Evolutionary conservation across 2,329 filamentous ascomycete species (phyloP), one percentile per base, ranked within the genome.

Genomic region (Diaporthe aspalathi): DNA sequence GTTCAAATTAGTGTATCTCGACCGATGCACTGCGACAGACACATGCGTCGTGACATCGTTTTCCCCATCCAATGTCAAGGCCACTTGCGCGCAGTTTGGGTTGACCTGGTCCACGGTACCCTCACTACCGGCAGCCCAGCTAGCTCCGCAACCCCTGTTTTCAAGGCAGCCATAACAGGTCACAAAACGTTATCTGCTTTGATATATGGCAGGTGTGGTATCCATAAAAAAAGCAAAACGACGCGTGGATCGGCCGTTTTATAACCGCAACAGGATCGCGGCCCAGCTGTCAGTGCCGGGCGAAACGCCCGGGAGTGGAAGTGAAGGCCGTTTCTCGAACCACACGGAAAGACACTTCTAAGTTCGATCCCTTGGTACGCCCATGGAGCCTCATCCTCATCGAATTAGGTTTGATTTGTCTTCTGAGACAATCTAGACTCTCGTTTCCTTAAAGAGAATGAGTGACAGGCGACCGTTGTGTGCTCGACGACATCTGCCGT

Each of bases 201-300:
- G 1, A 2, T 49, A 47, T 63, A 63, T 12, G 60, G 12, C 8
- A 50, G n/a, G 14, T 12, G 43, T 24, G n/a, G 20, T 45, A 43
- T 40, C 22, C 43, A n/a, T 24, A 20, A 29, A 16, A 65, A 49
- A 65, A 35, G 60, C 60, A 63, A 50, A 50, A 50, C 45, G 43
- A 38, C 60, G n/a, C 45, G 29, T 38, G 29, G 45, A 65, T 65
- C 60, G 45, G 60, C 60, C 60, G 60, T 65, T 65, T 65, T 49
- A 65, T 38, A 16, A 50, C 60, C 60, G 45, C 60, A 65, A 65
- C 60, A 65, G 60, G 60, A 65, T 38, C 45, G 12, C 20, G 20
- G 14, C n/a, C 45, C 22, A 65, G 60, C 43, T 65, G 60, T 65
- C 60, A 65, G 20, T 24, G 60, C 38, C 45, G 60, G 60, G 60